Conservation (phyloP, 2,329 filamentous ascomycete genomes). For the Xylariaceae sp. region DNA sequence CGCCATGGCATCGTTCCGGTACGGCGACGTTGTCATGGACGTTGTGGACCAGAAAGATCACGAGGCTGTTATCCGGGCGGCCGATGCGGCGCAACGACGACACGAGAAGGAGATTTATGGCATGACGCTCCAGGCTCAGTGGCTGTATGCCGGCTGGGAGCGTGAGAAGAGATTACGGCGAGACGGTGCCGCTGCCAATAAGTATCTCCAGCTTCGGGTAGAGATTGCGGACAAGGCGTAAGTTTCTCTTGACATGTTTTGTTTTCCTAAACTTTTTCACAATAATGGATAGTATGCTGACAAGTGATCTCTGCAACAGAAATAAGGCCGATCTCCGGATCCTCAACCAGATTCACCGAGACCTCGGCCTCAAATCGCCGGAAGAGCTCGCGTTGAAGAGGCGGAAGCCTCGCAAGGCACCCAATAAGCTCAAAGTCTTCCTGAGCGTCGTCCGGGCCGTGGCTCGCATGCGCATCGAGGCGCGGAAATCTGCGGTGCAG, state of each 20-base stretch:
- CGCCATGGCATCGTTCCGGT: conserved; percentile 29
- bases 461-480: conserved; percentile 45
- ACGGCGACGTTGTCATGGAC: conserved; percentile 49
- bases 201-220: conserved; percentile 71
- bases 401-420: conserved; percentile 19
- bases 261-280: conserved; percentile 12
- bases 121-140: conserved; percentile 83
- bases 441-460: conserved; percentile 47
- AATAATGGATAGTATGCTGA: conserved; percentile 19
- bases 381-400: conserved; percentile 30
- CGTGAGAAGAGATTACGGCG: conserved; percentile 75
- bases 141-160: conserved; percentile 74
- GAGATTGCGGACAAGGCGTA: conserved; percentile 71
- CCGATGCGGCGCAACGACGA: conserved; percentile 58
- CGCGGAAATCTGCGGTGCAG: conserved; percentile 46
- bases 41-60: conserved; percentile 33
- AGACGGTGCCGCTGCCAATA: conserved; percentile 82
- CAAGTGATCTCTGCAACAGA: conserved; percentile 44
- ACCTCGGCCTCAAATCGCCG: conserved; percentile 37
- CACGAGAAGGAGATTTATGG: conserved; percentile 75
- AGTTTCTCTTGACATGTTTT: background rate
- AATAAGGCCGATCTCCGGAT: conserved; percentile 88
- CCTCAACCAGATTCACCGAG: conserved; percentile 73
- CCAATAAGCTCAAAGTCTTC: conserved; percentile 39
- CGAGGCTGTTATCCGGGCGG: conserved; percentile 49